Base-by-base conservation (phyloP, 108 stramenopile species). In the Chaetoceros muelleri region DNA sequence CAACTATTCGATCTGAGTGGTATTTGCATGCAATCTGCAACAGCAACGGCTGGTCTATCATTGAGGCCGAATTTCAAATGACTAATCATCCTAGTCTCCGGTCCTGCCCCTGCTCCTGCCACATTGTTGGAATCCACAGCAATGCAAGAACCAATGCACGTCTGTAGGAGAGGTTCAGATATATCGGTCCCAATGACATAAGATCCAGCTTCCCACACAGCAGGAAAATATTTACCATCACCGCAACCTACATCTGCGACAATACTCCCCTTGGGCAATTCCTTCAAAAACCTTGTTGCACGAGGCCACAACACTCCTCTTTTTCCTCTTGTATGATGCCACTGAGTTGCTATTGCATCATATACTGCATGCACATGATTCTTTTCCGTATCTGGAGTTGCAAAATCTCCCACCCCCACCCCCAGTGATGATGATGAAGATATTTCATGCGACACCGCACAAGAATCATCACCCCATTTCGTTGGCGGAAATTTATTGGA, bases 181-280 rank as follows among this genome's bases (percentile, higher is more conserved):
- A 90, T 83, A 61, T 99, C 98, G 18, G 89, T 90, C n/a, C 96
- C 98, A 58, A 97, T 70, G 28, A 90, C 92, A 66, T 73, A 89
- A n/a, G 80, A 85, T 30, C 81, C 88, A 19, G 64, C 70, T 48
- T 80, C 75, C 57, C 69, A 67, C 46, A 84, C 75, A 28, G 87
- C 80, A 19, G 87, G 71, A 56, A 94, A 84, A 64, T 95, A 90
- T 61, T 98, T 96, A 18, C 98, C 98, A 65, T 99, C 96, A 0
- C 98, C 98, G 69, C 96, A 98, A 28, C 98, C 98, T 2, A 93
- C 74, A 69, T 99, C 98, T 0, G 88, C 96, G 22, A 99, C 92
- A 19, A 99, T 60, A 1, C 85, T 81, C 0, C 90, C 93, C 3
- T 53, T 58, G 2, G 90, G 82, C 5, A 94, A 67, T 34, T 51